Evolutionary conservation across 176 grass and related monocot species (phyloP), one percentile per base, ranked within the genome.

Genomic region (Metroxylon sagu): DNA sequence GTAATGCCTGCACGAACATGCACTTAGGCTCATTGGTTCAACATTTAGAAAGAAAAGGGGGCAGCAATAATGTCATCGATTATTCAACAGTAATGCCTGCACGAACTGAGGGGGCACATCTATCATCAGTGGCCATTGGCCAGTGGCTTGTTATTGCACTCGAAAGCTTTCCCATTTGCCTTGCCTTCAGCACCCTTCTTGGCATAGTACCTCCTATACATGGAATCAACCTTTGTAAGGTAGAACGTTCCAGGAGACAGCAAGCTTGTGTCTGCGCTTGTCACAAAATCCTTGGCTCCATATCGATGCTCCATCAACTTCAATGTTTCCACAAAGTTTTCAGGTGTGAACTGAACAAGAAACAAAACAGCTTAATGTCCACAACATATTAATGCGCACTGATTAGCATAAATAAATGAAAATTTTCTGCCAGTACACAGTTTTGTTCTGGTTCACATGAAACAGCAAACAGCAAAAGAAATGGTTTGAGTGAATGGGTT

Each of bases 281-380:
- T 90, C 65, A 77, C 74, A 56, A 95, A 95, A 68, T 90, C 86
- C 60, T 90, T 85, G 43, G 67, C 90, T 58, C 86, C 80, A 4
- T 90, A 95, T 48, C 77, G 71, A 68, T 95, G 74, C 61, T 90
- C 80, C 77, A 81, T 90, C 74, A 87, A 68, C 83, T 84, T 89
- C 77, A 95, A 15, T 61, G 80, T 82, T 64, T 90, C 74, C 0
- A 79, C 62, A 60, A 95, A 95, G 5, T 82, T 90, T 68, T 87
- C 77, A 17, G 91, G 80, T 19, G 67, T 61, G 19, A 77, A 77
- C 86, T 87, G 48, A 55, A 59, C 23, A 60, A 59, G 72, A 25
- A 60, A 50, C 49, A 60, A 69, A 67, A 51, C 7, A 80, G 51
- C 12, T 65, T 17, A 58, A 56, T 14, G 35, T 43, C 35, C 1